phyloP scores from a whole-genome alignment of 169 alveolate genomes.

The Ichthyophthirius multifiliis region DNA sequence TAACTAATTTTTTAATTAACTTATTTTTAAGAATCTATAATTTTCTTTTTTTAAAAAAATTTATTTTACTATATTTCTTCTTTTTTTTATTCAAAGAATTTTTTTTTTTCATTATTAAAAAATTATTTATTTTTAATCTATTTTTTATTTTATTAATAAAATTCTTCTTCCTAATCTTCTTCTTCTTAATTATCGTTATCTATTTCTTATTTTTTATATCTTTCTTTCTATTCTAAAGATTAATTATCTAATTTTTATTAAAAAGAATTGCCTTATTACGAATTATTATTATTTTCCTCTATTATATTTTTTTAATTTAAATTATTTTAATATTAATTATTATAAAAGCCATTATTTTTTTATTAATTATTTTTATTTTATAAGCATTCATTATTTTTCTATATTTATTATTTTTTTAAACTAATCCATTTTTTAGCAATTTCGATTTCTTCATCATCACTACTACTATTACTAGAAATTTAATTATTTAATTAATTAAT shows the following conservation, averaged over 20 bases:
- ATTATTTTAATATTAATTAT: not conserved
- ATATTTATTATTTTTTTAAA: not conserved
- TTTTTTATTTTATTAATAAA: not conserved
- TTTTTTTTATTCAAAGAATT: too few relatives aligned
- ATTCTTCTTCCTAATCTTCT: not conserved
- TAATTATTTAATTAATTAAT: not conserved
- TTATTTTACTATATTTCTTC: too few relatives aligned
- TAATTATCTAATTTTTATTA: not conserved
- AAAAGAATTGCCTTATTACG: not conserved
- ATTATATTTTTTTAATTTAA: not conserved
- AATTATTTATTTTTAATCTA: not conserved
- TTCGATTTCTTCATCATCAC: not conserved
- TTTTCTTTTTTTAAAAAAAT: too few relatives aligned
- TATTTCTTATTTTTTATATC: not conserved
- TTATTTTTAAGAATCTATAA: too few relatives aligned
- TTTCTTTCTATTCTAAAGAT: not conserved
- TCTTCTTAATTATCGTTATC: not conserved
- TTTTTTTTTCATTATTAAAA: too few relatives aligned
- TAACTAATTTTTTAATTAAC: too few relatives aligned
- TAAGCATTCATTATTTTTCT: not conserved
- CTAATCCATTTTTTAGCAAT: constrained; percentile 2
- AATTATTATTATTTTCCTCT: not conserved
- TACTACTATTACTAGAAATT: not conserved
- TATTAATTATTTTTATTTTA: not conserved
- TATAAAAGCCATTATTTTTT: not conserved